Percentiles rank a stretch among this genome's conserved stretches.
Evolutionary conservation across 345 rosid genomes (phyloP).

Genomic region (Brassica juncea): DNA sequence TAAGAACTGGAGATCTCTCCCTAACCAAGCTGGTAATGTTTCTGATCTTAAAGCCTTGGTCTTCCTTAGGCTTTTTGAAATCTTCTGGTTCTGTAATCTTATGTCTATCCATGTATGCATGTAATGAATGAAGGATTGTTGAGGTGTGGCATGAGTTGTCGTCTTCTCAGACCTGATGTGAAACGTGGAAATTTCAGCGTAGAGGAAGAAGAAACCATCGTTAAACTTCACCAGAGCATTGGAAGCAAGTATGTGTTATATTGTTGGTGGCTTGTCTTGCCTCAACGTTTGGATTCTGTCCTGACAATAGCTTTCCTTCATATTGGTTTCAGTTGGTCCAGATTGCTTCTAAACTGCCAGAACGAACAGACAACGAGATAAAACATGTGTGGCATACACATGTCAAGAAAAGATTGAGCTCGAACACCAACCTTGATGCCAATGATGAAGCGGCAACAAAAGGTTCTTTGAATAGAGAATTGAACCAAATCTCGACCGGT

Average conservation of each 20-base stretch:
- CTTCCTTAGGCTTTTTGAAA: not conserved
- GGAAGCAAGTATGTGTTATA: conserved; percentile 35
- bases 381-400: conserved; percentile 12
- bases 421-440: not conserved
- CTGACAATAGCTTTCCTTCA: not conserved
- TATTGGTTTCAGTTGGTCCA: conserved; percentile 48
- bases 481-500: not conserved
- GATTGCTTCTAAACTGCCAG: conserved; percentile 48
- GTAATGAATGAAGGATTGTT: conserved; percentile 37
- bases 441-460: conserved; percentile 36
- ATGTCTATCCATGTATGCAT: conserved; percentile 8
- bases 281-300: conserved; percentile 13
- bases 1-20: conserved; percentile 66
- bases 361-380: conserved; percentile 56
- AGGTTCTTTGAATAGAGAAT: conserved; percentile 19
- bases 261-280: not conserved
- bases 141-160: conserved; percentile 42
- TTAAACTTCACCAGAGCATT: conserved; percentile 35
- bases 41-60: not conserved
- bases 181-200: conserved; percentile 37
- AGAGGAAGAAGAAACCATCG: conserved; percentile 44
- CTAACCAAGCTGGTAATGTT: conserved; percentile 56
- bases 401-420: conserved; percentile 41
- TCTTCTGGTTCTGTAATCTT: conserved; percentile 11
- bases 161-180: conserved; percentile 42